Evolutionary conservation across 2,329 filamentous ascomycete species (phyloP), one percentile per base, ranked within the genome.

Genomic region (Scedosporium aurantiacum): DNA sequence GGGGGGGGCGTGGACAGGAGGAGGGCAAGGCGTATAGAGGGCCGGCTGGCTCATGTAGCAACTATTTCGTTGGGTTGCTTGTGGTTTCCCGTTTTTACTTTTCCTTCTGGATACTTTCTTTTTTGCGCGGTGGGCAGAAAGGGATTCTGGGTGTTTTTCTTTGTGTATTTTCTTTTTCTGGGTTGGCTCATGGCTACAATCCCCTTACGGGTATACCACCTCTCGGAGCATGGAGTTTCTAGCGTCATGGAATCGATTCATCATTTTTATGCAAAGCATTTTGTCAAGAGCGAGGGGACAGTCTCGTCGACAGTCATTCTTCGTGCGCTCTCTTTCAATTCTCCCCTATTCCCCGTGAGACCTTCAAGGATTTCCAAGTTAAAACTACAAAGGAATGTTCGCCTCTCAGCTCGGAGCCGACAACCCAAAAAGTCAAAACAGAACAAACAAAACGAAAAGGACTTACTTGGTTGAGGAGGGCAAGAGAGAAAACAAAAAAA

Each of bases 401-500:
- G 7, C 1, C 4, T 37, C 8, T 4, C 10, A 12, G 32, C 10
- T 37, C 7, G 7, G 28, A 32, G 28, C 28, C 5, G 10, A 7
- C 7, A 1, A 32, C 28, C 28, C 7, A 18, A 18, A 37, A 3
- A n/a, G 8, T 32, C 2, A 32, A 32, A 32, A 8, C 1, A 32
- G 10, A 32, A 41, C 43, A 25, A 60, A 61, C 28, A 55, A 43
- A 56, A 43, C 37, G 28, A 61, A 61, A 58, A 58, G 27, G 27
- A 25, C 21, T 28, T 28, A n/a, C n/a, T n/a, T n/a, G n/a, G n/a
- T n/a, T n/a, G n/a, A n/a, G n/a, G n/a, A n/a, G n/a, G n/a, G n/a
- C n/a, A n/a, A 43, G 16, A 21, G 37, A 52, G 23, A 47, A 41
- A 61, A 50, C 18, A 47, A 64, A 62, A 61, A 52, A 32, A 56